Percentiles rank a stretch among this genome's conserved stretches.
These are phyloP conservation scores for Yamadazyma kitorensis DNA, from an alignment of 805 yeast genomes.

Conservation along the genomic window DNA sequence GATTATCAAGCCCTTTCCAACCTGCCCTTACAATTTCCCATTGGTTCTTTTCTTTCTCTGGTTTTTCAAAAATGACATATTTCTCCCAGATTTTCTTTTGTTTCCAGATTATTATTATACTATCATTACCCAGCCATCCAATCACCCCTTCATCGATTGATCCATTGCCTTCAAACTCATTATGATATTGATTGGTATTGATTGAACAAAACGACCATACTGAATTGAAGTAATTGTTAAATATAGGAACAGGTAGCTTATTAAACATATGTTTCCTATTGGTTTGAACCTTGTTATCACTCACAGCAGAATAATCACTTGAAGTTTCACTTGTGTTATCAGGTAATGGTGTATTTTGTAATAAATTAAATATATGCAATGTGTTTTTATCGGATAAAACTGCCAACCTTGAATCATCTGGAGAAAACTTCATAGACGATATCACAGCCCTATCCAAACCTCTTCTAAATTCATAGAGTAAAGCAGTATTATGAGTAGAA, in stretches of 20 bases:
- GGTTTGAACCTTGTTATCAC: conserved; percentile 15
- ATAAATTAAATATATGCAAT: conserved; percentile 73
- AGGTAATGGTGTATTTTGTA: conserved; percentile 1
- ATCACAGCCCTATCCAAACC: conserved; percentile 85
- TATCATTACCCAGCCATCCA: conserved; percentile 79
- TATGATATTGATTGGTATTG: conserved; percentile 46
- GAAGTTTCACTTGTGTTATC: conserved; percentile 9
- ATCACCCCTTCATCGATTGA: conserved; percentile 31
- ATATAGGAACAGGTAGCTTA: conserved; percentile 55
- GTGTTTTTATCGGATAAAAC: conserved; percentile 88
- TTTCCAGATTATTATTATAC: conserved; percentile 75
- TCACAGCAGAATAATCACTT: conserved; percentile 3
- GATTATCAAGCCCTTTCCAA: conserved; percentile 25
- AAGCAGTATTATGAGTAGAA: conserved; percentile 62
- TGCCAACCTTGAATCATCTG: conserved; percentile 71
- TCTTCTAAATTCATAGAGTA: conserved; percentile 81
- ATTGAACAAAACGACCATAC: conserved; percentile 86
- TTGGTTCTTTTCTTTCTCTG: background rate
- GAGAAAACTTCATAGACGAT: conserved; percentile 81
- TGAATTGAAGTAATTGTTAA: conserved; percentile 66
- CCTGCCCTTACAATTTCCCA: conserved; percentile 24
- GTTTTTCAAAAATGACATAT: conserved; percentile 63
- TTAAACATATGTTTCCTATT: conserved; percentile 67
- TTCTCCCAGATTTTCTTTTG: conserved; percentile 80
- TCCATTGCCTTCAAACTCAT: conserved; percentile 13